phyloP scores from a whole-genome alignment of 2,329 filamentous ascomycete species.

The Cladophialophora immunda region DNA sequence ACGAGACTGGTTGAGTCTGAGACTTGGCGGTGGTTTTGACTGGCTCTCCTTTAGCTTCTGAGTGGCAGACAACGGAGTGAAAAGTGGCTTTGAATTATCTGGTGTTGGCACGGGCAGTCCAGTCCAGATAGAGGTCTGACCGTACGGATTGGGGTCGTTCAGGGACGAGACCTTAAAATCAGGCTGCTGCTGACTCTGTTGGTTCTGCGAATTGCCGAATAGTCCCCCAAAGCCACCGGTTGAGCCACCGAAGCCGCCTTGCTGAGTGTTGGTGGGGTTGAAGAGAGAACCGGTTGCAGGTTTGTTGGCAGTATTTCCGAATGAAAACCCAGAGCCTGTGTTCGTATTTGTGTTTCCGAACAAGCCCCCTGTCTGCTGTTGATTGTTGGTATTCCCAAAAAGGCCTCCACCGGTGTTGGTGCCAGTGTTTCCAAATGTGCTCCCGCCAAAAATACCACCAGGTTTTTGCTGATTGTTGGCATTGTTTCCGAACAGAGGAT shows the following conservation, averaged over 20 bases:
- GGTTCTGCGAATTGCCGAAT: slow-evolving; percentile 63
- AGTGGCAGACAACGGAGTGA: slow-evolving; percentile 81
- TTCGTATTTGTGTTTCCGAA: slow-evolving; percentile 41
- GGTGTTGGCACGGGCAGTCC: slow-evolving; percentile 70
- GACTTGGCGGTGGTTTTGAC: slow-evolving; percentile 39
- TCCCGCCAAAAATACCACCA: slow-evolving; percentile 54
- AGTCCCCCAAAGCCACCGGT: slow-evolving; percentile 52
- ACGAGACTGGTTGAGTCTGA: slow-evolving; percentile 72
- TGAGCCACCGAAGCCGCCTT: slow-evolving; percentile 52
- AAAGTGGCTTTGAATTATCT: slow-evolving; percentile 84
- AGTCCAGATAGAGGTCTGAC: slow-evolving; percentile 84
- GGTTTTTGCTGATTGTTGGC: slow-evolving; percentile 60
- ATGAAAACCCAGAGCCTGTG: slow-evolving; percentile 55
- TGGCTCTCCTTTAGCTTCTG: slow-evolving; percentile 81
- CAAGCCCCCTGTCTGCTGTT: slow-evolving; percentile 42
- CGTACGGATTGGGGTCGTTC: slow-evolving; percentile 86
- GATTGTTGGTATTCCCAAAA: slow-evolving; percentile 50
- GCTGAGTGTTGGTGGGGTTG: slow-evolving; percentile 52
- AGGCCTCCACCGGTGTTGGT: slow-evolving; percentile 47
- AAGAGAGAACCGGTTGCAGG: slow-evolving; percentile 66
- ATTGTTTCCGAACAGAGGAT: slow-evolving; percentile 56
- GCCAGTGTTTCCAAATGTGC: slow-evolving; percentile 37
- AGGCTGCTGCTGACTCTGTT: slow-evolving; percentile 63
- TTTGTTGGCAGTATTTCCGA: slow-evolving; percentile 55
- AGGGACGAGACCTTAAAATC: slow-evolving; percentile 77